phyloP scores from a whole-genome alignment of 2,329 filamentous ascomycete genomes.

The Nemania diffusa region DNA sequence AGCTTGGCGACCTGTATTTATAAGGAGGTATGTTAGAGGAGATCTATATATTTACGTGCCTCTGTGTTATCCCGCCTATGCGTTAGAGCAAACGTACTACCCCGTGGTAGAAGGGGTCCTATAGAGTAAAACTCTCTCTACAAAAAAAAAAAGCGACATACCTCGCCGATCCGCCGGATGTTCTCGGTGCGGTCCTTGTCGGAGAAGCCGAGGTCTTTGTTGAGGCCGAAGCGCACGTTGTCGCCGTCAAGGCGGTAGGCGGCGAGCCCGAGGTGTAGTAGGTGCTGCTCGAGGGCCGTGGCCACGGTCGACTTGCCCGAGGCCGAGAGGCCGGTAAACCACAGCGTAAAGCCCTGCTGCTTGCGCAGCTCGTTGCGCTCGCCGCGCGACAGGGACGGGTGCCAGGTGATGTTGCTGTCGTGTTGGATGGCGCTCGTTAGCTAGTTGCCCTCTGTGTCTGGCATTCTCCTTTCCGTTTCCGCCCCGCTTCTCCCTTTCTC shows the following conservation, averaged over 20 bases:
- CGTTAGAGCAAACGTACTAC: no score
- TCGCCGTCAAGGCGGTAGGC: slow-evolving; percentile 97
- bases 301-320: slow-evolving; percentile 98
- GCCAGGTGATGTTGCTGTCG: slow-evolving; percentile 88
- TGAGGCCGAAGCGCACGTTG: slow-evolving; percentile 97
- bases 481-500: not conserved
- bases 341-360: slow-evolving; percentile 93
- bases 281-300: slow-evolving; percentile 94
- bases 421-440: slow-evolving; percentile 9
- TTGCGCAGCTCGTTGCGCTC: slow-evolving; percentile 80
- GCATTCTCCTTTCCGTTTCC: not conserved
- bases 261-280: slow-evolving; percentile 83
- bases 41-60: not conserved
- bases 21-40: slow-evolving; percentile 11
- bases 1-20: slow-evolving; percentile 82
- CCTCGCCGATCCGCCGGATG: slow-evolving; percentile 93
- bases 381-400: slow-evolving; percentile 79
- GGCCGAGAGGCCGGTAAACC: slow-evolving; percentile 96
- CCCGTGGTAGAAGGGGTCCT: no score
- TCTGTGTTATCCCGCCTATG: not conserved
- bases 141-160: slow-evolving; percentile 41
- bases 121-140: no score
- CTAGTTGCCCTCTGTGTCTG: not conserved
- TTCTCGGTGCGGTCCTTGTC: slow-evolving; percentile 97
- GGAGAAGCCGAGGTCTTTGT: slow-evolving; percentile 96